Percentiles rank a stretch among this genome's conserved stretches.
Conservation (phyloP, 2,329 filamentous ascomycete genomes). For the Davidsoniella eucalypti region DNA sequence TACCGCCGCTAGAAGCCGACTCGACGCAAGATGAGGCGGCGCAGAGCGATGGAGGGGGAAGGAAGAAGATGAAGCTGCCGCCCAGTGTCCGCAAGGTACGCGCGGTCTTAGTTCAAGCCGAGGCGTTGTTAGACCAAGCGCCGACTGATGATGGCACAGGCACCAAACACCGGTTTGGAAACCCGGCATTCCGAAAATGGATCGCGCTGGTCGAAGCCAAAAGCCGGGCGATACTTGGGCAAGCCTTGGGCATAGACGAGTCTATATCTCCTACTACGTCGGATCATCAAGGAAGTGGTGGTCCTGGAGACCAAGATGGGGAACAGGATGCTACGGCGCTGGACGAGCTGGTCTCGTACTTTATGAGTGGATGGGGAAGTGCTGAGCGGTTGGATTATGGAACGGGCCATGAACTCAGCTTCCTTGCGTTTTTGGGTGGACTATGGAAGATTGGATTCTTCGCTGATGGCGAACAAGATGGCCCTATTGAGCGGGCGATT, state of each 20-base stretch:
- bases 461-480: conserved; percentile 31
- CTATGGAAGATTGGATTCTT: conserved; percentile 87
- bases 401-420: conserved; percentile 89
- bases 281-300: conserved; percentile 9
- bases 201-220: conserved; percentile 48
- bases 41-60: too few relatives aligned
- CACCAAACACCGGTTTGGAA: conserved; percentile 59
- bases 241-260: conserved; percentile 17
- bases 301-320: background rate
- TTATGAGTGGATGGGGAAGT: conserved; percentile 77
- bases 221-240: conserved; percentile 33
- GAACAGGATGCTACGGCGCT: conserved; percentile 15
- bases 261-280: too few relatives aligned
- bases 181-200: conserved; percentile 81
- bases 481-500: conserved; percentile 57
- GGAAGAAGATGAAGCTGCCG: conserved; percentile 18
- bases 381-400: conserved; percentile 84
- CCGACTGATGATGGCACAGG: conserved; percentile 68
- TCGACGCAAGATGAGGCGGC: too few relatives aligned
- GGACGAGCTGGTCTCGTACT: conserved; percentile 34
- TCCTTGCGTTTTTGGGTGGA: conserved; percentile 75
- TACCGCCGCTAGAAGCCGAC: background rate
- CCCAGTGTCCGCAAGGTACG: conserved; percentile 48
- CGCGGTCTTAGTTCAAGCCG: conserved; percentile 46
- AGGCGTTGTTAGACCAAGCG: conserved; percentile 53